Conservation (phyloP, 106 monocot genomes). For the Posidonia australis region DNA sequence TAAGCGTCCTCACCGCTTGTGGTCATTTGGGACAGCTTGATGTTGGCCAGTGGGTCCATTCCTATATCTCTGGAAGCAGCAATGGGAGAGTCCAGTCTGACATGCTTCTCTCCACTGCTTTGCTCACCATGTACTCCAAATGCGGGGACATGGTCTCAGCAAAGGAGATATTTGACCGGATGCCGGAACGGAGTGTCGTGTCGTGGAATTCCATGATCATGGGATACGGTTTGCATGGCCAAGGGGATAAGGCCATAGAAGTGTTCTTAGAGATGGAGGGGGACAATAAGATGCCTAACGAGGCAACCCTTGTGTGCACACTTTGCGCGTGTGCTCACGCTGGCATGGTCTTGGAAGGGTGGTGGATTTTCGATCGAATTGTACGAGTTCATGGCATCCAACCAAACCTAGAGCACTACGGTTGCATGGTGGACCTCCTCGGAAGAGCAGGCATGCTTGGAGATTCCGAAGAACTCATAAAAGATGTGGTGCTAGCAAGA, state of each 20-base stretch:
- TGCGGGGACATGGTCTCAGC: slow-evolving; percentile 31
- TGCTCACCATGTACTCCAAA: slow-evolving; percentile 69
- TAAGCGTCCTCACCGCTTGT: slow-evolving; percentile 57
- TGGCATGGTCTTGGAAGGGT: slow-evolving; percentile 20
- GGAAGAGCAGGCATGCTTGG: slow-evolving; percentile 26
- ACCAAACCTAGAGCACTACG: slow-evolving; percentile 31
- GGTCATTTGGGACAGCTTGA: slow-evolving; percentile 39
- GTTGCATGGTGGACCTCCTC: slow-evolving; percentile 40
- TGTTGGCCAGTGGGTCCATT: slow-evolving; percentile 54
- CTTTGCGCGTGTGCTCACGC: slow-evolving; percentile 46
- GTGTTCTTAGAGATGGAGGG: slow-evolving; percentile 33
- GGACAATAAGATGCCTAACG: slow-evolving; percentile 17
- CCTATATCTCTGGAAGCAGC: slow-evolving; percentile 18
- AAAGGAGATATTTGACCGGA: slow-evolving; percentile 24
- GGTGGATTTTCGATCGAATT: slow-evolving; percentile 26
- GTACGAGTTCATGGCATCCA: slow-evolving; percentile 8
- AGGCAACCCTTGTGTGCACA: slow-evolving; percentile 26
- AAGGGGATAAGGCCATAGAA: slow-evolving; percentile 15
- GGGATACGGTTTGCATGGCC: slow-evolving; percentile 35
- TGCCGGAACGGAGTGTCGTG: slow-evolving; percentile 13
- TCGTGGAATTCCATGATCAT: slow-evolving; percentile 50
- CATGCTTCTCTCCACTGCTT: slow-evolving; percentile 44
- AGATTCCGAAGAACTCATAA: slow-evolving; percentile 28
- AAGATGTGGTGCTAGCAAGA: slow-evolving; percentile 24
- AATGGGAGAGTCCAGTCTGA: slow-evolving; percentile 11